Conservation (phyloP, 768 basidiomycete species). For the Obba rivulosa region DNA sequence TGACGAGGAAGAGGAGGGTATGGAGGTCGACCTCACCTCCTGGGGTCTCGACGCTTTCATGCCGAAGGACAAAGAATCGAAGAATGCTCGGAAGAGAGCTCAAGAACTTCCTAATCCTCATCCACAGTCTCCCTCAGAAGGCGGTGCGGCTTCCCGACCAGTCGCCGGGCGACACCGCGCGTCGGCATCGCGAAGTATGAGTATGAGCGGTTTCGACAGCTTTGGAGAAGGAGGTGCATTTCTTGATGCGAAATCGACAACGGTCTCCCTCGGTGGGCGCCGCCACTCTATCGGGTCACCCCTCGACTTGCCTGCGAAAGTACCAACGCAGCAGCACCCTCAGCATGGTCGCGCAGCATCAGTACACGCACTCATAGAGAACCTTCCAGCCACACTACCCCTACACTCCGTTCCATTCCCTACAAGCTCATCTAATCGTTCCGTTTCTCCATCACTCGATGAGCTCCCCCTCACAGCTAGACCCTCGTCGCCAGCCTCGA, state of each 20-base stretch:
- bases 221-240: constrained; percentile 44
- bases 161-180: constrained; percentile 4
- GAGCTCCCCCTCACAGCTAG: constrained; percentile 25
- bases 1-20: constrained; percentile 41
- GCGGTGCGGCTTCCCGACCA: constrained; percentile 1
- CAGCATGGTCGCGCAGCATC: constrained; percentile 46
- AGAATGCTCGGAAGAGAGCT: constrained; percentile 17
- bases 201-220: constrained; percentile 57
- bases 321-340: constrained; percentile 30
- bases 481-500: constrained; percentile 29
- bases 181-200: constrained; percentile 48
- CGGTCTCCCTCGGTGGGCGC: constrained; percentile 26
- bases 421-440: constrained; percentile 41
- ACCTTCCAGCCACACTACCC: constrained; percentile 32
- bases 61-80: constrained; percentile 52
- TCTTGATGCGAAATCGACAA: constrained; percentile 31
- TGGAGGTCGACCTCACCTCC: constrained; percentile 77
- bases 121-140: constrained; percentile 17
- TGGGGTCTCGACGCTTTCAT: constrained; percentile 83
- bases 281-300: constrained; percentile 56
- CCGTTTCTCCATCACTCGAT: constrained; percentile 42
- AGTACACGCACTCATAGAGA: constrained; percentile 43
- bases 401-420: constrained; percentile 57
- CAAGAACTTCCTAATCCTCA: constrained; percentile 43
- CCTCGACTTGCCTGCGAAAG: constrained; percentile 37